Evolutionary conservation across 495 filamentous ascomycete genomes (phyloP), one percentile per base, ranked within the genome.

Genomic region (Monascus purpureus): DNA sequence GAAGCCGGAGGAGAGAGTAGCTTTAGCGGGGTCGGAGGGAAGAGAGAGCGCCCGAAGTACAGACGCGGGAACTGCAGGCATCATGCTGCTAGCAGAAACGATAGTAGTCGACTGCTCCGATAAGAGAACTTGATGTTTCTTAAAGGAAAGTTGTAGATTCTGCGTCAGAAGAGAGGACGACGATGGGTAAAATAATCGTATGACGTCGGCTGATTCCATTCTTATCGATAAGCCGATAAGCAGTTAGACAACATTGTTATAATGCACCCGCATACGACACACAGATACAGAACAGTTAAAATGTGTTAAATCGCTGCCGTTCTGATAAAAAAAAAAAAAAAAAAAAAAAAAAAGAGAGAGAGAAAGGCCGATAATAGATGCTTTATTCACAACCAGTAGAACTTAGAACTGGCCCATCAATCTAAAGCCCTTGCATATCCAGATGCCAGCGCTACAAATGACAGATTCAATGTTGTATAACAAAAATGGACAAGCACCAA

Each of bases 11-110:
- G 65, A 73, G 34, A 67, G 54, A 13, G 36, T 58, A 25, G 73
- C 68, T 36, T 53, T 56, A 36, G 63, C 47, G 1, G 73, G 57
- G 35, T 80, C 63, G 23, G 40, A 7, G 29, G 41, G 26, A 29
- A 93, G 67, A 13, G 59, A 63, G n/a, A 93, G 67, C 5, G 80
- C 73, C 34, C 59, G 47, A 28, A 80, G 57, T 29, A 83, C 70
- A 7, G 75, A 65, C 2, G 59, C 38, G 39, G 81, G 77, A 12
- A 77, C 45, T 17, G 54, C 38, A 5, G 51, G 15, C 47, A 53
- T 56, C 28, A 6, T 41, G 13, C 13, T 33, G 35, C 1, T 33
- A 29, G 24, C 19, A 18, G 17, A 18, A 31, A 5, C n/a, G 17
- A 34, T 14, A 30, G 17, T n/a, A n/a, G n/a, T n/a, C n/a, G n/a